Evolutionary conservation across 805 yeast species (phyloP).

Genomic region (Starmerella scarabaei): DNA sequence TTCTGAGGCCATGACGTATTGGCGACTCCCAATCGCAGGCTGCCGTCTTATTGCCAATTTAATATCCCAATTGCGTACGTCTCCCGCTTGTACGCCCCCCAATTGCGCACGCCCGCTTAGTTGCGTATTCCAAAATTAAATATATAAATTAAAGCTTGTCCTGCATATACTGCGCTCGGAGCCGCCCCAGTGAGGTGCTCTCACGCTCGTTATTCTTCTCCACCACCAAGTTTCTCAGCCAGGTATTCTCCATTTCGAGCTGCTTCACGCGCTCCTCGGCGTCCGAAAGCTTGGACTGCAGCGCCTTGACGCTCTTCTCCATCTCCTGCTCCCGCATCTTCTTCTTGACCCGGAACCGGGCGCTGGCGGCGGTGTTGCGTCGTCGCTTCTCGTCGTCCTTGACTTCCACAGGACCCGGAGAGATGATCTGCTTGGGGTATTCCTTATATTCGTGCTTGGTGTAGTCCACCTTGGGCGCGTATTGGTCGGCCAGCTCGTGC

Average conservation of each 20-base stretch:
- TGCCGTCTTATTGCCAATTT: too few relatives aligned
- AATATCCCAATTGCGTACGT: too few relatives aligned
- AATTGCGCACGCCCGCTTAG: neutral
- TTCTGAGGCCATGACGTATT: too few relatives aligned
- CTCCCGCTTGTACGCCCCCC: neutral
- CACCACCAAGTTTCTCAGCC: conserved; percentile 69
- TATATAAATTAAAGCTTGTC: neutral
- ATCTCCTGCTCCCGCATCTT: conserved; percentile 84
- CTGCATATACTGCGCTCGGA: conserved; percentile 13
- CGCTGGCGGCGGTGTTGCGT: conserved; percentile 87
- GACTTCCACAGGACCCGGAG: neutral
- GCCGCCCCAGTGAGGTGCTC: conserved; percentile 19
- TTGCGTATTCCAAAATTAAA: neutral
- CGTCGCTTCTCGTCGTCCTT: conserved; percentile 58
- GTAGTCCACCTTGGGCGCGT: conserved; percentile 4
- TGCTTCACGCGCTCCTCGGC: conserved; percentile 68
- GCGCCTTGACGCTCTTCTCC: conserved; percentile 61
- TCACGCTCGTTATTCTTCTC: conserved; percentile 44
- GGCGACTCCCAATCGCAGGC: too few relatives aligned
- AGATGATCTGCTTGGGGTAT: neutral
- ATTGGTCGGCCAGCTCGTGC: conserved; percentile 16
- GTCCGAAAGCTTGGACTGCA: conserved; percentile 50
- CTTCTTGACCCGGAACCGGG: conserved; percentile 84
- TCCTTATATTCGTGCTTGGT: neutral
- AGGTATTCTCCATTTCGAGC: conserved; percentile 82